Conservation (phyloP, 495 filamentous ascomycete species). For the Neurospora cerealis region DNA sequence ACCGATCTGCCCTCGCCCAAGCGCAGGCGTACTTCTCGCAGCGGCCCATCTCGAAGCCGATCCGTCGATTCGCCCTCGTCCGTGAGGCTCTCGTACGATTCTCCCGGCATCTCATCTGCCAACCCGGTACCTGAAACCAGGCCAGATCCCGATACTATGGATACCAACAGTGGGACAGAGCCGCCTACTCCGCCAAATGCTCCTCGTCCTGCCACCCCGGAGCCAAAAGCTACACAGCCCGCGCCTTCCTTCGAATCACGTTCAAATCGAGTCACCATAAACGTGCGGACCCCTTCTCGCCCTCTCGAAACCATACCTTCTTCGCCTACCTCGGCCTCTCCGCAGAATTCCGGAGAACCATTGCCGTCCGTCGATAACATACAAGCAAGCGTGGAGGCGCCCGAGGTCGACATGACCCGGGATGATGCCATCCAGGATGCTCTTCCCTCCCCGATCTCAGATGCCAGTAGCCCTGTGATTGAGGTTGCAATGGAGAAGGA, state of each 20-base stretch:
- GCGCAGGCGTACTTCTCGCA: constrained; percentile 37
- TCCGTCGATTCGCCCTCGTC: constrained; percentile 25
- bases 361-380: constrained; percentile 16
- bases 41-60: constrained; percentile 29
- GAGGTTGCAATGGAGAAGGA: constrained; percentile 22
- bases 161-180: constrained; percentile 10
- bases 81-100: constrained; percentile 6
- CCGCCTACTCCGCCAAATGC: constrained; percentile 23
- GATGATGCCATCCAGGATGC: constrained; percentile 14
- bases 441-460: constrained; percentile 27
- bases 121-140: constrained; percentile 11
- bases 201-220: constrained; percentile 26
- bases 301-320: constrained; percentile 28
- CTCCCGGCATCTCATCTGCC: constrained; percentile 14
- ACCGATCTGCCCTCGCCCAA: constrained; percentile 41
- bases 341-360: constrained; percentile 13
- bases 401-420: constrained; percentile 28
- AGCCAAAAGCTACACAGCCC: constrained; percentile 14
- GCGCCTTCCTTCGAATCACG: constrained; percentile 23
- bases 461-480: constrained; percentile 28
- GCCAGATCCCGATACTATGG: constrained; percentile 29
- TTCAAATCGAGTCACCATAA: constrained; percentile 44
- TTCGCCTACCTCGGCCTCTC: constrained; percentile 37
- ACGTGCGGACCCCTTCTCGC: constrained; percentile 35
- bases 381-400: constrained; percentile 31